A percentile compares a stretch with the other conserved stretches of the same genome.
Evolutionary conservation across 305 asterid genomes (phyloP).

Genomic region (Solanum hybrid): DNA sequence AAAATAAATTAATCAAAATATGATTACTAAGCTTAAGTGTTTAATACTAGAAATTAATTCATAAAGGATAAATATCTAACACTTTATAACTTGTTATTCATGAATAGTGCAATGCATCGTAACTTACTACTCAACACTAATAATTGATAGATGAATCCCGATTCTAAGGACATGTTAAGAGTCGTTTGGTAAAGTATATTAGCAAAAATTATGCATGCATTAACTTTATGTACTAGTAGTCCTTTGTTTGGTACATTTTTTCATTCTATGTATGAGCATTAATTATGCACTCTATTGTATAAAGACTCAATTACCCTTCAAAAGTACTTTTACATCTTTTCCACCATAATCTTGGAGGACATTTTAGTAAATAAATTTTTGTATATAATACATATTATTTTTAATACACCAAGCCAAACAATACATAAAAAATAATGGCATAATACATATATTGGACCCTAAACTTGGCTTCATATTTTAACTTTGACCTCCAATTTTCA

Average conservation of each 20-base stretch:
- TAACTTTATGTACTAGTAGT: background rate
- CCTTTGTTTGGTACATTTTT: background rate
- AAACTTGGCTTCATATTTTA: too few relatives aligned
- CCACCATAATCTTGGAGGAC: too few relatives aligned
- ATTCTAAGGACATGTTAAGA: background rate
- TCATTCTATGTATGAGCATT: too few relatives aligned
- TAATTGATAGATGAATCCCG: background rate
- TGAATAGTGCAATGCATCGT: background rate
- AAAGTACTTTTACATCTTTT: too few relatives aligned
- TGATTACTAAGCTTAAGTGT: background rate
- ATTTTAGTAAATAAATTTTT: too few relatives aligned
- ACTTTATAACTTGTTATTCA: background rate
- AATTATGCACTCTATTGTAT: too few relatives aligned
- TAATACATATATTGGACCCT: too few relatives aligned
- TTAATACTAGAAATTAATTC: background rate
- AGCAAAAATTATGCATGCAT: background rate
- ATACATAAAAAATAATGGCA: too few relatives aligned
- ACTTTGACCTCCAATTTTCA: too few relatives aligned
- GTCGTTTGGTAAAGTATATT: background rate
- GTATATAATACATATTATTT: too few relatives aligned
- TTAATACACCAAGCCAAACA: too few relatives aligned
- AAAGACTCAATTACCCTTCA: background rate
- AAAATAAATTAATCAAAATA: background rate
- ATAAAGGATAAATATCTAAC: background rate
- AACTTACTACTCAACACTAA: background rate